These are phyloP conservation scores for Phycomyces blakesleeanus DNA, from an alignment of 192 early-diverging fungal species.

Conservation along the genomic window DNA sequence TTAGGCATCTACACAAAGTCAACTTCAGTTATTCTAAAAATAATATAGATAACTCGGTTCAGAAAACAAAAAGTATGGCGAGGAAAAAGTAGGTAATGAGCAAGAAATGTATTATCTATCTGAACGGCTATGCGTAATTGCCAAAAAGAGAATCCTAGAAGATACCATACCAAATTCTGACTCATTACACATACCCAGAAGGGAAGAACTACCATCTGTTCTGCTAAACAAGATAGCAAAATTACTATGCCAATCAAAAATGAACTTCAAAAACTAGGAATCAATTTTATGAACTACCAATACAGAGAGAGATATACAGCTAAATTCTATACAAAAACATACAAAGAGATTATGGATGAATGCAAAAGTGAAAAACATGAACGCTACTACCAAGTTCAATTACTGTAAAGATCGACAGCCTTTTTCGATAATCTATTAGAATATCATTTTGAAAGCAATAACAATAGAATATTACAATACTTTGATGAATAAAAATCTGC, in stretches of 20 bases:
- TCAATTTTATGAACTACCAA: conserved; percentile 4
- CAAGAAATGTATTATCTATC: conserved; percentile 5
- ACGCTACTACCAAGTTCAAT: conserved; percentile 7
- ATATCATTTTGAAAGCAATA: conserved; percentile 12
- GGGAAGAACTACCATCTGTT: not conserved
- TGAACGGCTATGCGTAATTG: not conserved
- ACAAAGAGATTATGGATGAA: conserved; percentile 8
- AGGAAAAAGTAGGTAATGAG: not conserved
- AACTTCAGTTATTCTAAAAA: conserved; percentile 5
- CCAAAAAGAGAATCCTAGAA: conserved; percentile 10
- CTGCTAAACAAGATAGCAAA: conserved; percentile 4
- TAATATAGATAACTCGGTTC: conserved; percentile 5
- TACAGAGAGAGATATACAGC: conserved; percentile 8
- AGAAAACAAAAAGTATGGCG: conserved; percentile 5
- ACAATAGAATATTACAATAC: conserved; percentile 11
- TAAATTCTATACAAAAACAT: not conserved
- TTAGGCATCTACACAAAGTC: conserved; percentile 3
- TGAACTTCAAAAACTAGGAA: not conserved
- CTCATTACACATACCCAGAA: conserved; percentile 9
- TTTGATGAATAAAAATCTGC: conserved; percentile 7
- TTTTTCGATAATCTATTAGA: conserved; percentile 2
- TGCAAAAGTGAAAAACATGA: conserved; percentile 11
- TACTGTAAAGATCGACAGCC: not conserved
- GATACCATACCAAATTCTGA: conserved; percentile 4
- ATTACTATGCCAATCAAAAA: conserved; percentile 11